Conservation (phyloP, 208 protist species). For the Jaenimonas drosophilae region DNA sequence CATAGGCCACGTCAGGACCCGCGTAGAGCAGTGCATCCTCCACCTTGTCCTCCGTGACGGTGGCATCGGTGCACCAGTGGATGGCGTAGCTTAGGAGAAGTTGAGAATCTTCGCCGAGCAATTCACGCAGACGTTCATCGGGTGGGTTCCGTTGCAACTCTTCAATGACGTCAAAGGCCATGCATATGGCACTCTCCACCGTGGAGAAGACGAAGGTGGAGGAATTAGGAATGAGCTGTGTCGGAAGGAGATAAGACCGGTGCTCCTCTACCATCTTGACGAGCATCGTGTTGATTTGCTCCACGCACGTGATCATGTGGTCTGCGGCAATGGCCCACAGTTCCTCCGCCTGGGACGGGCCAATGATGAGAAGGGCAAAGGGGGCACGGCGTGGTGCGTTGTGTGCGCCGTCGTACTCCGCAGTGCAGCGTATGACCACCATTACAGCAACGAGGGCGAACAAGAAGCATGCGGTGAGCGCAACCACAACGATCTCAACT, state of each 20-base stretch:
- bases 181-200: conserved; percentile 7
- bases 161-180: conserved; percentile 15
- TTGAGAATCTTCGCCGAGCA: conserved; percentile 12
- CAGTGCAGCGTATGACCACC: conserved; percentile 9
- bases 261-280: conserved; percentile 4
- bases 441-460: conserved; percentile 12
- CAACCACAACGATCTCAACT: conserved; percentile 18
- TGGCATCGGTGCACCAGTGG: conserved; percentile 22
- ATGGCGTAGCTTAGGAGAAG: conserved; percentile 10
- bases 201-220: conserved; percentile 9
- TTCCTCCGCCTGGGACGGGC: conserved; percentile 9
- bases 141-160: conserved; percentile 7
- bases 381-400: conserved; percentile 16
- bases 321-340: conserved; percentile 16
- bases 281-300: conserved; percentile 6
- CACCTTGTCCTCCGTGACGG: conserved; percentile 7
- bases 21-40: conserved; percentile 12
- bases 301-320: conserved; percentile 5
- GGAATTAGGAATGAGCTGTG: conserved; percentile 16
- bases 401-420: conserved; percentile 7
- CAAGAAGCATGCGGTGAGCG: conserved; percentile 17
- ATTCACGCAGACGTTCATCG: conserved; percentile 9
- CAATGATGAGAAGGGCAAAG: conserved; percentile 18
- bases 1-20: conserved; percentile 26
- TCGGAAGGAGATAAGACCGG: conserved; percentile 2